These are phyloP conservation scores for Lactarius vividus DNA, from an alignment of 768 basidiomycete genomes.

Conservation along the genomic window DNA sequence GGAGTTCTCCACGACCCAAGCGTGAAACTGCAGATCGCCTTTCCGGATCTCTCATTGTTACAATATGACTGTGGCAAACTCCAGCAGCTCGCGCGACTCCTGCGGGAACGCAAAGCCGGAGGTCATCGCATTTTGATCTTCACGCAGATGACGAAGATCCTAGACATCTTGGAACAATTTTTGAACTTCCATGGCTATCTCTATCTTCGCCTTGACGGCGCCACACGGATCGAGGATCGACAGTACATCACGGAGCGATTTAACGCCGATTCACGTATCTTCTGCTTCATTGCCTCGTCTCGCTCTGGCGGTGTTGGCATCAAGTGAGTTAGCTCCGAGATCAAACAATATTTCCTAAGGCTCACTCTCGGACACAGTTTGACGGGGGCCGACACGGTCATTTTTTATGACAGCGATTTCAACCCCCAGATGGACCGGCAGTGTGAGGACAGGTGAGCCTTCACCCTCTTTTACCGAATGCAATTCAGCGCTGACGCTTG, in stretches of 20 bases:
- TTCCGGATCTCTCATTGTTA: conserved; percentile 83
- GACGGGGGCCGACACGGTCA: conserved; percentile 90
- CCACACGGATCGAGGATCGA: conserved; percentile 92
- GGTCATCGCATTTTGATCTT: conserved; percentile 93
- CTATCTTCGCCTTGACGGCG: conserved; percentile 91
- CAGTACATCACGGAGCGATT: conserved; percentile 87
- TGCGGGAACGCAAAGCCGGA: conserved; percentile 80
- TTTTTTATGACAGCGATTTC: conserved; percentile 97
- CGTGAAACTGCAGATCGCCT: conserved; percentile 89
- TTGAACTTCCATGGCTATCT: conserved; percentile 90
- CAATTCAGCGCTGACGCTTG: conserved; percentile 15
- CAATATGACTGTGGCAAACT: conserved; percentile 98
- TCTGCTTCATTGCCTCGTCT: conserved; percentile 87
- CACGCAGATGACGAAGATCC: conserved; percentile 93
- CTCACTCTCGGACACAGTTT: conserved; percentile 45
- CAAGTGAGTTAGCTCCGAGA: conserved; percentile 57
- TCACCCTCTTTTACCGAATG: not conserved
- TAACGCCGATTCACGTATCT: conserved; percentile 74
- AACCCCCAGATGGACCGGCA: conserved; percentile 98
- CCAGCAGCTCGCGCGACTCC: conserved; percentile 73
- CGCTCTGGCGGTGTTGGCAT: conserved; percentile 87
- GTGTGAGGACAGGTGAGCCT: conserved; percentile 83
- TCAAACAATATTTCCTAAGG: not conserved
- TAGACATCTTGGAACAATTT: conserved; percentile 93
- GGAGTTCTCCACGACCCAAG: conserved; percentile 62